Evolutionary conservation across 495 filamentous ascomycete genomes (phyloP), one percentile per base, ranked within the genome.

Genomic region (Penicillium cosmopolitanum): DNA sequence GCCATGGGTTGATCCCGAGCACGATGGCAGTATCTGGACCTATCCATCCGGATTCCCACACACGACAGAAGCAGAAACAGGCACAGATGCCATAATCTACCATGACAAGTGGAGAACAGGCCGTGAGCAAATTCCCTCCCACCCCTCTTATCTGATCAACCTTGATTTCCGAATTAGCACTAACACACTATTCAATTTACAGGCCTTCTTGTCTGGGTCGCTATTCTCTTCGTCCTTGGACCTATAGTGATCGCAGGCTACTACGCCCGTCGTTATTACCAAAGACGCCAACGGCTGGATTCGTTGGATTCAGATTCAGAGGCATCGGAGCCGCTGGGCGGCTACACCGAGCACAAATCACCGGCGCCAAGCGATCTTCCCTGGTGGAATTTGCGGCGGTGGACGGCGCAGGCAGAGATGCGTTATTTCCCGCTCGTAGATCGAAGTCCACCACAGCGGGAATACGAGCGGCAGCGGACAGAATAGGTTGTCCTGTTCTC

Each of bases 311-410:
- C 51, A 38, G 63, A 68, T 44, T 34, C 55, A 40, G 65, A 59
- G 16, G 71, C 66, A 12, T 58, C 62, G 16, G 72, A 71, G 56
- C 34, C 62, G 5, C 33, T 74, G 25, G 59, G 73, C 33, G 63
- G 54, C 2, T 62, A 54, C 61, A 16, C 53, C 18, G 60, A 73
- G 56, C 46, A 51, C 21, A 69, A 72, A 53, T 36, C 56, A 19
- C 25, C 51, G 16, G 53, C 54, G 3, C 6, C 18, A 7, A 52
- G 25, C 13, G 52, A 54, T 21, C 55, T 64, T 13, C 63, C 71
- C 23, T 77, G 76, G 76, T 79, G 74, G 76, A 60, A 72, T 59
- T 75, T 65, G 69, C 67, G 65, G 6, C 63, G 72, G 63, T 76
- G 74, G 74, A 62, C 44, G 13, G 50, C 46, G 16, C 18, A 53